Percentiles rank a stretch among this genome's conserved stretches.
These are phyloP conservation scores for Camellia sinensis DNA, from an alignment of 148 eudicot species.

Conservation along the genomic window DNA sequence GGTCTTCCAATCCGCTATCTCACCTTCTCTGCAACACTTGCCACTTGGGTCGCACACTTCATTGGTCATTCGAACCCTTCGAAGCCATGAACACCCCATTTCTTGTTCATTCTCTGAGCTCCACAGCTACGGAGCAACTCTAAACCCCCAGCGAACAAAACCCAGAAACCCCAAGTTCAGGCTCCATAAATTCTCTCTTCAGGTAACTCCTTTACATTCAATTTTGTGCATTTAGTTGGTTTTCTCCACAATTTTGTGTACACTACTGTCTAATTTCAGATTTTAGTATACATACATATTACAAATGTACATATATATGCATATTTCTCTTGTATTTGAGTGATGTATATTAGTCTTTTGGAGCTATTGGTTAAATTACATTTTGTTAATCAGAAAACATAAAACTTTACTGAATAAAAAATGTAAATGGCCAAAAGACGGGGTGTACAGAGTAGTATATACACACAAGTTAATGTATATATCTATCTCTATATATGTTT, in stretches of 20 bases:
- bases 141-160: conserved; percentile 6
- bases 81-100: conserved; percentile 21
- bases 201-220: conserved; percentile 14
- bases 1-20: conserved; percentile 14
- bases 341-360: neutral
- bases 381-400: too few relatives aligned
- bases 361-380: too few relatives aligned
- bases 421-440: too few relatives aligned
- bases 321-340: neutral
- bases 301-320: neutral
- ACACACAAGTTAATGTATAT: too few relatives aligned
- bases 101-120: conserved; percentile 12
- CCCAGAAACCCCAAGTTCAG: conserved; percentile 23
- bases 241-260: neutral
- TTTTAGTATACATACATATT: neutral
- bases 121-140: conserved; percentile 9
- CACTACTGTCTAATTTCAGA: neutral
- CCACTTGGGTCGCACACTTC: conserved; percentile 13
- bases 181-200: conserved; percentile 23
- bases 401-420: too few relatives aligned
- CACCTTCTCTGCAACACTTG: conserved; percentile 20
- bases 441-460: too few relatives aligned
- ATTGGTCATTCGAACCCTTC: conserved; percentile 5
- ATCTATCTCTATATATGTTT: too few relatives aligned
- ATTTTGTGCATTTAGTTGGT: neutral